Base-by-base conservation (phyloP, 768 basidiomycete species). In the Tricholomella constricta region DNA sequence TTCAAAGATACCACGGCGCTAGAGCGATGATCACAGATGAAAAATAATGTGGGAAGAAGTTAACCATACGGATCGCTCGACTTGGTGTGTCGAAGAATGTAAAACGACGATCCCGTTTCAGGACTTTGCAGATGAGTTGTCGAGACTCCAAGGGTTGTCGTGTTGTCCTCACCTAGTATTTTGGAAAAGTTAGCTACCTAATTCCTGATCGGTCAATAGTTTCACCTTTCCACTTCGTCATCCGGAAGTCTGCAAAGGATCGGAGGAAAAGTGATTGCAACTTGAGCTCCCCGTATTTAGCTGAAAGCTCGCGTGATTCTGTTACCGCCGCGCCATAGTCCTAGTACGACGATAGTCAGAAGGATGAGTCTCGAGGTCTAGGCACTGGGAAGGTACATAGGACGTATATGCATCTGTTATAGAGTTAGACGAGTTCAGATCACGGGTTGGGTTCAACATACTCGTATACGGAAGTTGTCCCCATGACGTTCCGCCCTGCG, bases 201-300 rank as follows among this genome's bases (percentile, higher is more conserved):
- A 19, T 15, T 11, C 19, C 15, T 22, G 5, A 5, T 2, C 26
- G 6, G 19, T 9, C 7, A 6, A 25, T 22, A 14, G 9, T 6
- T 20, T 32, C 25, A 58, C 57, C 53, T 54, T 51, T 47, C 44
- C 48, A 59, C 37, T 32, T 41, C 15, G 58, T 59, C 37, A 45
- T 42, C 31, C 51, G 34, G 29, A 59, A 34, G 48, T 59, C 58
- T 26, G 55, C 22, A 26, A 59, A 59, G 2, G 52, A 49, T 11
- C 58, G 55, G n/a, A 59, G 55, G 49, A 59, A 59, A 14, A 59
- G 45, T 20, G 55, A 52, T 36, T 59, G 58, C n/a, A 59, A 22
- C 37, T 59, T 59, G 45, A 59, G 55, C 36, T 59, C 58, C 20
- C 42, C 40, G 25, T 51, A 59, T 40, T 59, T 59, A 3, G 52